Conservation (phyloP, 176 grass and related monocot genomes). For the Thinopyrum elongatum region DNA sequence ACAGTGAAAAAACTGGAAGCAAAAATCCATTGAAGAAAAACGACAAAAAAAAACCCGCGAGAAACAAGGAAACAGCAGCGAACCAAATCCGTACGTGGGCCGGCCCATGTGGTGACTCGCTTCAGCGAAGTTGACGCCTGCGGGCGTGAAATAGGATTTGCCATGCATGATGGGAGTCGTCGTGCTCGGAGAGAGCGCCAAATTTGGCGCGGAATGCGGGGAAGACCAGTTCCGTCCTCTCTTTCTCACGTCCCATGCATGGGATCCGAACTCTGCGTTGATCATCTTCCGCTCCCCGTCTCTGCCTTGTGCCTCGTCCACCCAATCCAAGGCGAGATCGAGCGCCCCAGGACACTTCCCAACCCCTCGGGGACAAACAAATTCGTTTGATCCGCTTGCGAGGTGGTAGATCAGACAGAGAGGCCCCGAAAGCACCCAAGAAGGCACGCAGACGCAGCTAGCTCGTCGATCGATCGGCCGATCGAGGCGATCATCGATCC, state of each 20-base stretch:
- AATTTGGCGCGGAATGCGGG: slow-evolving; percentile 35
- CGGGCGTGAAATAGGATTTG: no score
- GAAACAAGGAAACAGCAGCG: no score
- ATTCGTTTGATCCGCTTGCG: background rate
- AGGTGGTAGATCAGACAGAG: background rate
- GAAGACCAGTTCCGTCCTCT: slow-evolving; percentile 18
- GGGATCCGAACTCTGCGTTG: slow-evolving; percentile 43
- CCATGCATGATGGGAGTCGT: no score
- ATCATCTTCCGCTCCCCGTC: background rate
- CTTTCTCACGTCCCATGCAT: background rate
- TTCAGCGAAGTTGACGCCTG: no score
- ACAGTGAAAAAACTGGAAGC: no score
- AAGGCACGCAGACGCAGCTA: background rate
- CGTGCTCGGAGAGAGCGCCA: background rate
- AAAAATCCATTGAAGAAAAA: no score
- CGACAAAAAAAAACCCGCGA: no score
- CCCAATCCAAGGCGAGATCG: background rate
- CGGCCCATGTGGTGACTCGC: no score
- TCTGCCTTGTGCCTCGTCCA: background rate
- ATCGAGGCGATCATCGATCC: background rate
- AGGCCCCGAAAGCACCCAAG: no score
- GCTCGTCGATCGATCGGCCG: background rate
- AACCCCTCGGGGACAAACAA: background rate
- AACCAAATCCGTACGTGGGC: no score
- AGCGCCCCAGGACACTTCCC: background rate